Evolutionary conservation across 805 yeast species (phyloP), one percentile per base, ranked within the genome.

Genomic region (Nakazawaea sp.): DNA sequence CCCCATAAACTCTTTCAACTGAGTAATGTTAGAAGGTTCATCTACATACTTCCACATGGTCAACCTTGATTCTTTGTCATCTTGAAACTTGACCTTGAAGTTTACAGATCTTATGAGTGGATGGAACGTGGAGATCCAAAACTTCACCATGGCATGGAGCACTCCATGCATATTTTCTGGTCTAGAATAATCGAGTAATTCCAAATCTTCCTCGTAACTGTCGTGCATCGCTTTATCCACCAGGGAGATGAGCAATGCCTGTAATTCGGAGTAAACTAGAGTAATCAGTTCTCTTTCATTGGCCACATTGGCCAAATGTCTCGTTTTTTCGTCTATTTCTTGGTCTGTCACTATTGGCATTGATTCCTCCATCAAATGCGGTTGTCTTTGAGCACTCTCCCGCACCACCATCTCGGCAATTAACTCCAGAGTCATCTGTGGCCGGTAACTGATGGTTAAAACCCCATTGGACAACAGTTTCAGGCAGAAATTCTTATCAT

Each of bases 401-500:
- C 45, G 38, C 12, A 58, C 49, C 1, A 72, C 56, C 12, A 55
- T 64, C 16, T 58, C 49, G 0, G 70, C 70, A 13, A 75, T 71
- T 19, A 64, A 36, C 11, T 52, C 45, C 0, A 73, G 69, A 8
- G 59, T 60, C 76, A 75, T 70, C 8, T 51, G 59, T 8, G 52
- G 43, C n/a, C 68, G 51, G 42, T 51, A 72, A 12, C 75, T 70
- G 1, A 87, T 78, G 0, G 95, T 86, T 30, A 77, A 56, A 0
- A 83, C 52, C 2, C 66, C 78, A 49, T 85, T 78, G 2, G 80
- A 57, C 31, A 87, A 57, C 0, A 96, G 94, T 54, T 82, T 83
- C 44, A 74, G 55, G 54, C 96, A 86, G 7, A 89, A 63, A 52
- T 88, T 89, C 47, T 78, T 81, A 54, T 89, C 97, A 52, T 89